Evolutionary conservation across 495 filamentous ascomycete species (phyloP).

Genomic region (Aspergillus sclerotiicarbonarius): DNA sequence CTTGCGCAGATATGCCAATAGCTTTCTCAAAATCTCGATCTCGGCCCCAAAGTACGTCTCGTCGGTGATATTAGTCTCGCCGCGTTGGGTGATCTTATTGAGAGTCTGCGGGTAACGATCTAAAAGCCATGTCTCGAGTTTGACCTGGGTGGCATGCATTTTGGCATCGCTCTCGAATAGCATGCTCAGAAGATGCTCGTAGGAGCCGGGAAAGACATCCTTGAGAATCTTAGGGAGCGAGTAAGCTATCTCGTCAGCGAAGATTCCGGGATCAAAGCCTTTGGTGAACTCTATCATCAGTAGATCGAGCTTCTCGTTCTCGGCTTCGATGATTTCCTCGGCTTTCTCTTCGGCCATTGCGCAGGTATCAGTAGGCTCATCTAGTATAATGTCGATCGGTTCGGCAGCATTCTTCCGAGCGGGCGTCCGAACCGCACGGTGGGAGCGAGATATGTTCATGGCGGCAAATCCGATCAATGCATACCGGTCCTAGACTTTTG

Average conservation of each 20-base stretch:
- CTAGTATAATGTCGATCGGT: slow-evolving; percentile 15
- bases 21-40: slow-evolving; percentile 23
- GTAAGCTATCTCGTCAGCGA: slow-evolving; percentile 9
- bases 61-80: slow-evolving; percentile 11
- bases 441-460: slow-evolving; percentile 6
- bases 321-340: slow-evolving; percentile 12
- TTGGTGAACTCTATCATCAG: slow-evolving; percentile 20
- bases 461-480: background rate
- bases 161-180: slow-evolving; percentile 13
- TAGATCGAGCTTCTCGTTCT: slow-evolving; percentile 13
- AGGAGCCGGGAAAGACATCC: slow-evolving; percentile 22
- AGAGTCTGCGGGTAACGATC: slow-evolving; percentile 7
- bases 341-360: slow-evolving; percentile 15
- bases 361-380: slow-evolving; percentile 1
- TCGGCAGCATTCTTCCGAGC: background rate
- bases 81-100: background rate
- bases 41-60: slow-evolving; percentile 20
- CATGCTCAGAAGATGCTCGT: slow-evolving; percentile 24
- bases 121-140: slow-evolving; percentile 17
- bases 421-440: background rate
- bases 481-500: background rate
- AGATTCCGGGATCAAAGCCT: slow-evolving; percentile 24
- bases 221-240: slow-evolving; percentile 12
- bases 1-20: slow-evolving; percentile 22
- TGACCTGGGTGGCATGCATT: slow-evolving; percentile 17